Conservation (phyloP, 352 stramenopile genomes). For the Phytophthora palmivora region DNA sequence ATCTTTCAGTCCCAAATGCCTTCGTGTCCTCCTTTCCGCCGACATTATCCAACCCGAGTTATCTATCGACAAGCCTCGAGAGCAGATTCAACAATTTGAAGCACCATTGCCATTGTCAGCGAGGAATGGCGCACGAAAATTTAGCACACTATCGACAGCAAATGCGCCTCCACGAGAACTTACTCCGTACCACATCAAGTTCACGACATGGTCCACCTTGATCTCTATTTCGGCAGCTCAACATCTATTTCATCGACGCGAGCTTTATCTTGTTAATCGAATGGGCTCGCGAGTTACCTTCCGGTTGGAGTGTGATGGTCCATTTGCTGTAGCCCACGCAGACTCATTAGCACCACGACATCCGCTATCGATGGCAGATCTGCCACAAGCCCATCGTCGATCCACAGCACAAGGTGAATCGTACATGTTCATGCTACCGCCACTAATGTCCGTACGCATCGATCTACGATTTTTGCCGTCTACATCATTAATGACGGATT, state of each 20-base stretch:
- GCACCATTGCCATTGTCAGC: conserved; percentile 1
- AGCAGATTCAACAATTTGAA: conserved; percentile 25
- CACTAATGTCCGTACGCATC: conserved; percentile 72
- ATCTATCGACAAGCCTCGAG: conserved; percentile 55
- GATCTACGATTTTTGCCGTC: conserved; percentile 65
- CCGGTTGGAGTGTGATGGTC: conserved; percentile 66
- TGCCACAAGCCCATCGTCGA: conserved; percentile 61
- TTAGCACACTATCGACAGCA: neutral
- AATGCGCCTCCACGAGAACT: conserved; percentile 1
- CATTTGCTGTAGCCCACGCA: conserved; percentile 66
- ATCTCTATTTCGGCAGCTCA: conserved; percentile 27
- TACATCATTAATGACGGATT: conserved; percentile 10
- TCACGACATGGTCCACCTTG: conserved; percentile 80
- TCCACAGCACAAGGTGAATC: conserved; percentile 59
- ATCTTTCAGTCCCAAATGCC: conserved; percentile 49
- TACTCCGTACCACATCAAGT: conserved; percentile 59
- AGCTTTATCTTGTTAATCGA: conserved; percentile 69
- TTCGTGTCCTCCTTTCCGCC: conserved; percentile 65
- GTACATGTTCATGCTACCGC: conserved; percentile 74
- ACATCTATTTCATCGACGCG: conserved; percentile 58
- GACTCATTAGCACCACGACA: conserved; percentile 72
- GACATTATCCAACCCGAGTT: conserved; percentile 74
- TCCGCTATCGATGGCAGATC: conserved; percentile 57
- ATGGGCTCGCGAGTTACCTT: conserved; percentile 70
- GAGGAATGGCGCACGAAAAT: conserved; percentile 9